phyloP scores from a whole-genome alignment of 345 rosid genomes.

The Mercurialis annua region DNA sequence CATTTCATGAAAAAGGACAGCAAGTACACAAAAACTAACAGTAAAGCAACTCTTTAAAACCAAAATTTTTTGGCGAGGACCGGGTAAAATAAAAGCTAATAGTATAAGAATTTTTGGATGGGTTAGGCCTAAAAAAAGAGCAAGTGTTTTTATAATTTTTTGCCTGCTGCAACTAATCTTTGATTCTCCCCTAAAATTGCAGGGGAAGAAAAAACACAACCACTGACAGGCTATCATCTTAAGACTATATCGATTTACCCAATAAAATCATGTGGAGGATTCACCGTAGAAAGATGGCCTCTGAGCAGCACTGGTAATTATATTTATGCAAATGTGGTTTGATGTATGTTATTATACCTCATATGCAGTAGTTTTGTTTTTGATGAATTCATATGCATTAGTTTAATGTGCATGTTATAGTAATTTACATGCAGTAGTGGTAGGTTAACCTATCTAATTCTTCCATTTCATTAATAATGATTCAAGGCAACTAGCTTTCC shows the following conservation, averaged over 20 bases:
- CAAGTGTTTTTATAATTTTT: neutral
- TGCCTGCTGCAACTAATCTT: conserved; percentile 5
- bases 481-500: neutral
- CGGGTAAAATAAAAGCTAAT: too few relatives aligned
- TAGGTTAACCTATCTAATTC: neutral
- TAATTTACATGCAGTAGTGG: neutral
- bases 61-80: too few relatives aligned
- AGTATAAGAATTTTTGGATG: too few relatives aligned
- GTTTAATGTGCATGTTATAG: neutral
- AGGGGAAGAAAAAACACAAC: conserved; percentile 39
- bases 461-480: neutral
- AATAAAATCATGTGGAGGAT: conserved; percentile 92
- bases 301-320: conserved; percentile 71
- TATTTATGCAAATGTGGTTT: neutral
- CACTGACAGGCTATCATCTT: conserved; percentile 34
- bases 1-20: too few relatives aligned
- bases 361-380: too few relatives aligned
- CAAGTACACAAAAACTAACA: too few relatives aligned
- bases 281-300: conserved; percentile 74
- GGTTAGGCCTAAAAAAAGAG: too few relatives aligned
- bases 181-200: conserved; percentile 30
- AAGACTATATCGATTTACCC: conserved; percentile 76
- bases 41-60: too few relatives aligned
- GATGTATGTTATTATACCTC: neutral
- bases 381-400: too few relatives aligned